Base-by-base conservation (phyloP, 1,284 basidiomycete genomes). In the Cryptococcus jaspeensis region DNA sequence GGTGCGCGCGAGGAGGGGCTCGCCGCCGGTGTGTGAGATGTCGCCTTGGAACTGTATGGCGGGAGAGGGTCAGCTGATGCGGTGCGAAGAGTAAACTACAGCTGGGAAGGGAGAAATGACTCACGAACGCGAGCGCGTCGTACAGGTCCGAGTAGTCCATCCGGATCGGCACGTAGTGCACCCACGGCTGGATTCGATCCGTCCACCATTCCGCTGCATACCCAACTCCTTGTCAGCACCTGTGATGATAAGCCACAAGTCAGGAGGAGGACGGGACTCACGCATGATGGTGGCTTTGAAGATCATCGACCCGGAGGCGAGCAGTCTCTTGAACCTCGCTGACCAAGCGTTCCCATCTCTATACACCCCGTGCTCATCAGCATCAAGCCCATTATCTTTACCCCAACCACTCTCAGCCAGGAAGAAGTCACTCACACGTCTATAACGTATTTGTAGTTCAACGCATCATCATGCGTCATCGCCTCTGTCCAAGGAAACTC, bases 261-360 rank as follows among this genome's bases (percentile, higher is more conserved):
- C 9, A 25, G 7, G 20, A 53, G 9, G n/a, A 3, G 28, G 20
- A 18, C 5, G 28, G 28, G 28, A 32, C 28, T 4, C 9, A 32
- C 28, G 28, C 28, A 32, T 32, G 28, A 32, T 54, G 2, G 74
- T 75, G 4, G 60, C 52, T 63, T 77, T 77, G 66, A 76, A 70
- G 16, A 77, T 62, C 42, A 75, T 50, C 6, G 68, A 67, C 13
- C 74, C 73, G 3, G 66, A 66, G 15, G 60, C 53, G n/a, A 77
- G 52, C 1, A 77, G 62, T n/a, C 74, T 62, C 53, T 72, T 64
- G 62, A 87, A 88, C 1, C 87, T 81, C 35, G 84, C 81, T 9
- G 83, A 85, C 86, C 86, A 87, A 1, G 84, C 86, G 62, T 88
- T 86, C 2, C 86, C 86, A 62, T 87, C 84, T 20, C 23, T 40